Conservation (phyloP, 1,139 yeast genomes). For the Candida gigantensis region DNA sequence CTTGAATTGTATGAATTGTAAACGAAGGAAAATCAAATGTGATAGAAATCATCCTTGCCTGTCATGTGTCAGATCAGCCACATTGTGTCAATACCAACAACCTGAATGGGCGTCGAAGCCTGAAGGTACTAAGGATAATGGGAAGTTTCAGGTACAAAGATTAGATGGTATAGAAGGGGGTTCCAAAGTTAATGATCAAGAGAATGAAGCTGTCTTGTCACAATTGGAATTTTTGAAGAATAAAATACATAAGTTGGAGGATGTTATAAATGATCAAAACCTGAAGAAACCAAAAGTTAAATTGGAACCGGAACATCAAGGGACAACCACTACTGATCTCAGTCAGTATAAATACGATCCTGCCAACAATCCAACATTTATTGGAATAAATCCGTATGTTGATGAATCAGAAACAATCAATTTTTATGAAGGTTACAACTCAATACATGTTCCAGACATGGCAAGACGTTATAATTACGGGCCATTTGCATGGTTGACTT, state of each 20-base stretch:
- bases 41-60: conserved; percentile 31
- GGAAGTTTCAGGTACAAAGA: conserved; percentile 7
- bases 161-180: not conserved
- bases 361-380: conserved; percentile 17
- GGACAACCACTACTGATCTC: not conserved
- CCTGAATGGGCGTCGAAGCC: conserved; percentile 16
- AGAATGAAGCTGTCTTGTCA: not conserved
- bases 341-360: conserved; percentile 11
- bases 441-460: conserved; percentile 24
- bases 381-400: conserved; percentile 33
- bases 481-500: conserved; percentile 42
- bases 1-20: conserved; percentile 41
- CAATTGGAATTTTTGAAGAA: conserved; percentile 8
- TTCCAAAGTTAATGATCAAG: not conserved
- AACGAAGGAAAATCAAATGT: conserved; percentile 42
- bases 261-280: not conserved
- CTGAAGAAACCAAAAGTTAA: no score
- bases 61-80: conserved; percentile 31
- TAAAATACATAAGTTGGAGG: conserved; percentile 11
- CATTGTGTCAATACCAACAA: conserved; percentile 34
- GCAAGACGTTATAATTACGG: conserved; percentile 36
- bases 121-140: conserved; percentile 6
- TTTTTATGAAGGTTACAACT: conserved; percentile 33
- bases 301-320: no score
- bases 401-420: conserved; percentile 28